phyloP scores from a whole-genome alignment of 2,329 filamentous ascomycete genomes.

The Hypoxylon sp. region DNA sequence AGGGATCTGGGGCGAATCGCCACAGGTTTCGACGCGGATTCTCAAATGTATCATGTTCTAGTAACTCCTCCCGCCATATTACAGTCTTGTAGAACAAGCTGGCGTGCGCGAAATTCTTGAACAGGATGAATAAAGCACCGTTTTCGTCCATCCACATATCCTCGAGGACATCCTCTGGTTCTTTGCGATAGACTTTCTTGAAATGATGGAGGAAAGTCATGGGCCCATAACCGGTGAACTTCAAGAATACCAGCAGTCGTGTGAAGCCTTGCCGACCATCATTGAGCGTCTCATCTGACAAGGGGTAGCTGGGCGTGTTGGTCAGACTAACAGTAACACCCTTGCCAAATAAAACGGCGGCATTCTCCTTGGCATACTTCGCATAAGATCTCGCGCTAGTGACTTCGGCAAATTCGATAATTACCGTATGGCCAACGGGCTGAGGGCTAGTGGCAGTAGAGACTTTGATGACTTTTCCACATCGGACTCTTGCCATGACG shows the following conservation, averaged over 20 bases:
- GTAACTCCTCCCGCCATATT: background rate
- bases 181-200: background rate
- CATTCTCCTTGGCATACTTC: conserved; percentile 2
- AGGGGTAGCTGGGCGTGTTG: conserved; percentile 27
- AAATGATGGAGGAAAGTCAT: conserved; percentile 14
- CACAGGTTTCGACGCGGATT: background rate
- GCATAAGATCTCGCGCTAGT: conserved; percentile 1
- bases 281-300: background rate
- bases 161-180: conserved; percentile 30
- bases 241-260: conserved; percentile 2
- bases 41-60: background rate
- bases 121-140: conserved; percentile 14
- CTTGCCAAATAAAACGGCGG: background rate
- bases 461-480: conserved; percentile 34
- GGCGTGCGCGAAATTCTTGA: conserved; percentile 6
- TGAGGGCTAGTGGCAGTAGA: background rate
- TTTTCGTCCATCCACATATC: conserved; percentile 29
- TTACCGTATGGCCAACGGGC: background rate
- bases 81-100: conserved; percentile 25
- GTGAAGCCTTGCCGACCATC: conserved; percentile 23
- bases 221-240: background rate
- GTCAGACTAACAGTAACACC: conserved; percentile 1
- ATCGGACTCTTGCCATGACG: conserved; percentile 37
- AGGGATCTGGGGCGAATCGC: conserved; percentile 29
- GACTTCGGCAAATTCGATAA: conserved; percentile 13